Evolutionary conservation across 1,139 yeast genomes (phyloP), one percentile per base, ranked within the genome.

Genomic region (Kazachstania sp.): DNA sequence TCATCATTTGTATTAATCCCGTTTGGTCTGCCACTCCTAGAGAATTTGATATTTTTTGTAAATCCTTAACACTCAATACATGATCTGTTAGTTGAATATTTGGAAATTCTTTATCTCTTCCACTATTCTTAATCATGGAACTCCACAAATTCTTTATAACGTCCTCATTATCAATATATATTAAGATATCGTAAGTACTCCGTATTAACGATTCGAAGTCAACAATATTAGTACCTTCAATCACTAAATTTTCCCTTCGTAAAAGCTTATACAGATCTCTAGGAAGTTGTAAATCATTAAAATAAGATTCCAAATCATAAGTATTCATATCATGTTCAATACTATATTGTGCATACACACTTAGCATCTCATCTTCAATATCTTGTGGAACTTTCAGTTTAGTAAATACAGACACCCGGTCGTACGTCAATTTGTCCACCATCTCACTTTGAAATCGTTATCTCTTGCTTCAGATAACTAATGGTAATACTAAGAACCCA

Each of bases 131-230:
- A 31, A 69, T 49, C 9, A 74, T 45, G 45, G 72, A 49, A 4
- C 51, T 49, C 80, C 80, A 75, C 29, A 66, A 59, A 5, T 64
- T 60, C 43, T 69, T 68, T 3, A 75, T 66, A 2, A 52, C 40
- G 2, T 49, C 48, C 12, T 58, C 57, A 46, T 71, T 68, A 34
- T 72, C 61, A 56, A 72, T 64, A 43, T 72, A 62, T 13, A 69
- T 56, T 36, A 74, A 50, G 45, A 74, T 53, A 30, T 71, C 66
- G 43, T 67, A 71, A 1, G 74, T 71, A 41, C 59, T 57, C 34
- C 60, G 58, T 32, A 74, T 48, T 46, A 73, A 59, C 48, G 67
- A 69, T 39, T 74, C 78, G 50, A 74, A 73, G 54, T 74, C 79
- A 11, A 76, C 64, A 6, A 74, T 58, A 37, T 66, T 53, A 1